Evolutionary conservation across 2,329 filamentous ascomycete genomes (phyloP), one percentile per base, ranked within the genome.

Genomic region (Orbilia ellipsospora): DNA sequence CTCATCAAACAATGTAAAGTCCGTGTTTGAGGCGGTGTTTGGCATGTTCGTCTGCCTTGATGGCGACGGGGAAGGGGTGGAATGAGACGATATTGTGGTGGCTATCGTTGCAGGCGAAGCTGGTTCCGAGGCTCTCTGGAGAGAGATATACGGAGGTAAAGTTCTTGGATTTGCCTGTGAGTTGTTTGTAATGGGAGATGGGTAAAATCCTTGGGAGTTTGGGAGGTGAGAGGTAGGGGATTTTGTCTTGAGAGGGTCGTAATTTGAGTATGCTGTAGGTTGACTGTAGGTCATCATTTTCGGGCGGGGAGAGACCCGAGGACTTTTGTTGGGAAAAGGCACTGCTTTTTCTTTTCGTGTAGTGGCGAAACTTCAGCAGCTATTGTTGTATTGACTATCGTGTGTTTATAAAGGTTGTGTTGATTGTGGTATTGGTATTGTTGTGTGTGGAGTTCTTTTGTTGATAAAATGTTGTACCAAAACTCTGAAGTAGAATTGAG

Each of bases 1-100:
- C 40, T 80, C 78, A 16, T 79, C 78, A 54, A 77, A 79, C n/a
- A 80, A 23, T 16, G 73, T 67, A 51, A 79, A 80, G 52, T 80
- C 79, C 48, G 74, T 61, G 48, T 68, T 75, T 2, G 78, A 78
- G 59, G 72, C 63, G 13, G 77, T 64, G 54, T 68, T 74, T 15
- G 78, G 78, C 75, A 79, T 76, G 44, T 78, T 78, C 23, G 78
- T 56, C 54, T 73, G 77, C 62, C 78, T 69, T 4, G 78, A 77
- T 50, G 78, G 78, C 31, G 79, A 80, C 15, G 78, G 79, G 4
- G 78, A 77, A 28, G 79, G 79, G 36, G 79, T 78, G 10, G 79
- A 80, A 60, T 76, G 78, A 10, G 77, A 77, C 42, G 79, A 80
- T 36, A 78, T 76, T 6, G 78, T 77, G 13, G 79, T 79, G 59